A percentile compares a stretch with the other conserved stretches of the same genome.
Evolutionary conservation across 176 grass and related monocot genomes (phyloP).

Genomic region (Oryza nivara): DNA sequence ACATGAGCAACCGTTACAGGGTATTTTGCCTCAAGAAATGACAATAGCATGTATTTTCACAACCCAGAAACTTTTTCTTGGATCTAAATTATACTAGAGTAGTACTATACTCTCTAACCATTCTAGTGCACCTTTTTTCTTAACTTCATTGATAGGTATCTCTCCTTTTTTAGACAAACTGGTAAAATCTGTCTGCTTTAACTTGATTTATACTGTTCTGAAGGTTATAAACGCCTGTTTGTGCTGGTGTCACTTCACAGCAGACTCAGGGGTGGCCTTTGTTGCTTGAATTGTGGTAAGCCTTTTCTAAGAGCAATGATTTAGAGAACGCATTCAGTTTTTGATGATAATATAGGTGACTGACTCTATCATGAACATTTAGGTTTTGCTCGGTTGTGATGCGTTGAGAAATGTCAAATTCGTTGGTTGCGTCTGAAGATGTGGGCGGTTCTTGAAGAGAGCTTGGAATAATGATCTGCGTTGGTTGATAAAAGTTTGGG

Average conservation of each 20-base stretch:
- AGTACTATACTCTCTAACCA: neutral
- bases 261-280: constrained; percentile 52
- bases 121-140: neutral
- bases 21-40: constrained; percentile 9
- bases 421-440: constrained; percentile 41
- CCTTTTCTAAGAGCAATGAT: neutral
- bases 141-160: neutral
- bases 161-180: neutral
- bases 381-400: constrained; percentile 49
- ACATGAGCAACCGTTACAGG: neutral
- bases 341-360: neutral
- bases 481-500: constrained; percentile 35
- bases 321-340: constrained; percentile 18
- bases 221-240: constrained; percentile 59
- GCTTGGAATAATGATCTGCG: constrained; percentile 50
- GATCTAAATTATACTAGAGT: neutral
- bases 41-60: neutral
- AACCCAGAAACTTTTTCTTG: neutral
- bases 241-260: constrained; percentile 44
- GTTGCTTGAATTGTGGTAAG: constrained; percentile 56
- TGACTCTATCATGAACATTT: constrained; percentile 30
- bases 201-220: constrained; percentile 19
- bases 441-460: constrained; percentile 38
- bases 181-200: constrained; percentile 5
- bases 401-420: constrained; percentile 44